Evolutionary conservation across 2,329 filamentous ascomycete genomes (phyloP), one percentile per base, ranked within the genome.

Genomic region (Diaporthe vaccinii): DNA sequence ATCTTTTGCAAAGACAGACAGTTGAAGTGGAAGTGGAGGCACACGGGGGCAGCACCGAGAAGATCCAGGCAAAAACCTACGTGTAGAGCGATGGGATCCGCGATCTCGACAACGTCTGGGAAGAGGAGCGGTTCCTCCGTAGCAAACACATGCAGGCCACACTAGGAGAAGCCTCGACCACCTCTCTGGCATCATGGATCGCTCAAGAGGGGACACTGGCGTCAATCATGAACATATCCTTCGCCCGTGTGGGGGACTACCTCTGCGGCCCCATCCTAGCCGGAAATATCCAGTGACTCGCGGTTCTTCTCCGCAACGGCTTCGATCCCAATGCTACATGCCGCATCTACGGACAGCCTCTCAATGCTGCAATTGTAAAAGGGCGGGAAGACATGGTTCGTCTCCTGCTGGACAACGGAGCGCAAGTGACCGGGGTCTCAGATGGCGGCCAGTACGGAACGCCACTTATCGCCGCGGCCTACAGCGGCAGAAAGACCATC

Each of bases 361-460:
- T 62, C 14, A 62, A 44, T 15, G 58, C 58, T 2, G 58, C 58
- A 10, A 25, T 62, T 9, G 36, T 62, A 8, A 62, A 44, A 44
- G 58, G 58, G 6, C 58, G 58, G 4, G 58, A 62, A 12, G 58
- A 62, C 2, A 62, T 62, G 58, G 49, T 39, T 3, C 71, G 41
- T 15, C 46, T 70, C 5, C 49, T 70, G 4, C 8, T 70, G 6
- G 53, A 70, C n/a, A 70, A 53, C 22, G 67, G 67, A 0, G 49
- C 67, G 2, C 46, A 55, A 28, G 49, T 53, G 12, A 53, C 34
- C 67, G n/a, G 67, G 3, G 49, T 70, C 36, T 31, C 31, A 4
- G 49, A 53, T 3, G 67, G 67, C 31, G 67, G 67, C 2, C 67
- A 70, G 31, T 70, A 70, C 22, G 67, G 67, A 2, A 57, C 67